Percentiles rank a stretch among this genome's conserved stretches.
Evolutionary conservation across 106 monocot species (phyloP).

Genomic region (Iris macrosiphon): DNA sequence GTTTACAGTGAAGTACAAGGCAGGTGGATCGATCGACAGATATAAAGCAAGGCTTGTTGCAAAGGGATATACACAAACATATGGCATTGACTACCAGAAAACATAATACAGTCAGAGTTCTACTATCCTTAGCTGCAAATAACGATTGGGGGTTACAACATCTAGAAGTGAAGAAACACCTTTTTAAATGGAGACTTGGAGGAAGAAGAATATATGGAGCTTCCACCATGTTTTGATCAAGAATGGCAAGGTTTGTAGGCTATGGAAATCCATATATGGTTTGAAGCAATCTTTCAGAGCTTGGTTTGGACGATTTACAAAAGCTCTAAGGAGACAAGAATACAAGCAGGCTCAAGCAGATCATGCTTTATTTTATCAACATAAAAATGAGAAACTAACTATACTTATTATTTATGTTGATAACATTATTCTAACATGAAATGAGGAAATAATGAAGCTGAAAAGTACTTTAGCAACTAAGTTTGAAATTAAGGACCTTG

Average conservation of each 20-base stretch:
- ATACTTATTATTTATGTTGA: neutral
- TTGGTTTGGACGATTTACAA: neutral
- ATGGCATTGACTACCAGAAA: no score
- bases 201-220: neutral
- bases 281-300: neutral
- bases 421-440: neutral
- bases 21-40: no score
- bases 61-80: no score
- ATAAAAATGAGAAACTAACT: no score
- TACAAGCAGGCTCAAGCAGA: neutral
- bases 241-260: neutral
- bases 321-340: neutral
- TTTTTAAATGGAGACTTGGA: neutral
- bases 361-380: no score
- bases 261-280: neutral
- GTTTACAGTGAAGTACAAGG: no score
- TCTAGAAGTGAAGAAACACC: neutral
- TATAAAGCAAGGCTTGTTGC: no score
- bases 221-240: neutral
- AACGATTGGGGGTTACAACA: neutral
- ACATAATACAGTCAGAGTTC: no score
- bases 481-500: neutral
- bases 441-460: neutral
- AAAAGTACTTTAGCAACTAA: neutral
- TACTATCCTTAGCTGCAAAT: neutral